Percentiles rank a stretch among this genome's conserved stretches.
These are phyloP conservation scores for Phytophthora hybrid DNA, from an alignment of 352 stramenopile genomes.

Conservation along the genomic window DNA sequence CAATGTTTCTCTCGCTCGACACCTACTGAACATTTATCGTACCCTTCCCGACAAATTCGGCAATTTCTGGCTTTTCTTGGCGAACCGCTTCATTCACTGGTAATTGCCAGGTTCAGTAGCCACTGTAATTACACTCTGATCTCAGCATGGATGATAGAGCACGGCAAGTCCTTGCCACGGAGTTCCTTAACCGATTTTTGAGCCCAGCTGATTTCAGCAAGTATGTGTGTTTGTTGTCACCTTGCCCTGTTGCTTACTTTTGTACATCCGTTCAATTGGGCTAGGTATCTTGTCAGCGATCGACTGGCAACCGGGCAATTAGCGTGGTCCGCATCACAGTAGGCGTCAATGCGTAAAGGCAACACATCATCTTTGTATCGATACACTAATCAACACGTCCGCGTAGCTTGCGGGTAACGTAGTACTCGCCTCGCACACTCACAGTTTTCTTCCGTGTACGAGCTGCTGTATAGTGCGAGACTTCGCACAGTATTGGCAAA, in stretches of 20 bases:
- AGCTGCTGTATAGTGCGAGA: not conserved
- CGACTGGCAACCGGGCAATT: conserved; percentile 14
- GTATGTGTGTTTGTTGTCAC: conserved; percentile 8
- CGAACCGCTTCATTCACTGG: not conserved
- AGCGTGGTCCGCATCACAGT: conserved; percentile 9
- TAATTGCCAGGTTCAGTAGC: not conserved
- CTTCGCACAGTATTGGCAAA: not conserved
- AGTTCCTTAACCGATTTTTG: conserved; percentile 8
- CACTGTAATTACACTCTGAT: conserved; percentile 12
- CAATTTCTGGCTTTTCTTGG: not conserved
- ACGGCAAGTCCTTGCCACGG: not conserved
- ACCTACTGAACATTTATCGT: not conserved
- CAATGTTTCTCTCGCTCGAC: not conserved
- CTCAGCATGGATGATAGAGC: not conserved
- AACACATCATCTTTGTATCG: not conserved
- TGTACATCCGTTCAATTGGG: conserved; percentile 9
- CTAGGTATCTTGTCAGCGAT: conserved; percentile 3
- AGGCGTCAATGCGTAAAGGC: not conserved
- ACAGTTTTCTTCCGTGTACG: conserved; percentile 8
- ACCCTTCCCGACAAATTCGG: not conserved
- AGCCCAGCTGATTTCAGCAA: conserved; percentile 3
- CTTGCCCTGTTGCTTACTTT: conserved; percentile 11
- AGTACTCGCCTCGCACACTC: not conserved
- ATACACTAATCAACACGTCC: conserved; percentile 1
- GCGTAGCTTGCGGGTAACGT: not conserved